Percentiles rank a stretch among this genome's conserved stretches.
phyloP scores from a whole-genome alignment of 2,329 filamentous ascomycete genomes.

The Colletotrichum trifolii region DNA sequence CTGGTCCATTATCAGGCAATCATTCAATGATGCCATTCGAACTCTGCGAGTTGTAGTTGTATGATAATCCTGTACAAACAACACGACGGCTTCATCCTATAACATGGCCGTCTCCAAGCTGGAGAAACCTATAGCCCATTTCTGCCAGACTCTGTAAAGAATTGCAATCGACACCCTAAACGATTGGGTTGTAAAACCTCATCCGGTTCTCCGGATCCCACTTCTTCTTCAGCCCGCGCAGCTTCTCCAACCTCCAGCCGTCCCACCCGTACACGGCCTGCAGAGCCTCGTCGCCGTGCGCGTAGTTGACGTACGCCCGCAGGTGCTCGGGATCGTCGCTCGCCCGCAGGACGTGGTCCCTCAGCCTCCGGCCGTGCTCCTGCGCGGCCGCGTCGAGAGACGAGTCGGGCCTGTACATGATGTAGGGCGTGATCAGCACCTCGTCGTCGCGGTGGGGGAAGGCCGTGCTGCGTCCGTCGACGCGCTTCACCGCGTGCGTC shows the following conservation, averaged over 20 bases:
- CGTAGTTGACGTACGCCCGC: conserved; percentile 47
- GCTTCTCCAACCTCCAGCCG: conserved; percentile 40
- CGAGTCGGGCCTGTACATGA: conserved; percentile 44
- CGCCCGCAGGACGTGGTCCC: conserved; percentile 39
- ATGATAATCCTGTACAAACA: no score
- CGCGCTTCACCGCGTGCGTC: conserved; percentile 47
- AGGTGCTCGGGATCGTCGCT: conserved; percentile 41
- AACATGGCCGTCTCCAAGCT: no score
- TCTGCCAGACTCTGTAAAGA: no score
- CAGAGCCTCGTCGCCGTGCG: conserved; percentile 45
- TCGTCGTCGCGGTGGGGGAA: conserved; percentile 53
- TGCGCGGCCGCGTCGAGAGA: conserved; percentile 45
- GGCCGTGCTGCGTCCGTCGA: conserved; percentile 44
- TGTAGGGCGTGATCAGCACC: conserved; percentile 43
- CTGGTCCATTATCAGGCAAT: no score
- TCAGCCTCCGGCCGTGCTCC: conserved; percentile 43
- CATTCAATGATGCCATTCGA: no score
- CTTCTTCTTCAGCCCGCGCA: conserved; percentile 42
- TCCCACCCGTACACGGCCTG: conserved; percentile 40
- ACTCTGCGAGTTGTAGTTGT: no score
- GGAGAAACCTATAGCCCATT: no score
- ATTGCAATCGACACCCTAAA: neutral
- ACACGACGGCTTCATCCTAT: no score
- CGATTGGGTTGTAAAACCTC: conserved; percentile 42
- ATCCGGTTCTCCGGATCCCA: conserved; percentile 43